Evolutionary conservation across 2,329 filamentous ascomycete genomes (phyloP).

Genomic region (Sarocladium kiliense): DNA sequence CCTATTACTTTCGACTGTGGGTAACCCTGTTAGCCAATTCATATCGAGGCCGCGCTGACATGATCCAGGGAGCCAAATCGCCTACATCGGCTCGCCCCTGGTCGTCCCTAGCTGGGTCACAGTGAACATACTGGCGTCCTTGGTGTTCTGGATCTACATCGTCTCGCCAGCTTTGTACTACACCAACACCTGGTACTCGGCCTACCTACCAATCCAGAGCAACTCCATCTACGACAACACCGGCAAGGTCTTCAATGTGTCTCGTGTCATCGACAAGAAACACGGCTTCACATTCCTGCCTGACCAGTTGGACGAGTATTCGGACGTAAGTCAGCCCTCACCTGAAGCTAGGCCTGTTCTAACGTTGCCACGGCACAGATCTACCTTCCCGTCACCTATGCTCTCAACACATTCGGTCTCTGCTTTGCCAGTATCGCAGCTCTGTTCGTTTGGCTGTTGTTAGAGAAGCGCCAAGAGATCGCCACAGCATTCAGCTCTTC

Average conservation of each 20-base stretch:
- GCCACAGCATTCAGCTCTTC: constrained; percentile 11
- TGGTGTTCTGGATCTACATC: constrained; percentile 42
- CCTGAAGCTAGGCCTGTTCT: constrained; percentile 20
- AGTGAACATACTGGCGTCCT: constrained; percentile 39
- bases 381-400: constrained; percentile 39
- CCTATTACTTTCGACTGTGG: constrained; percentile 42
- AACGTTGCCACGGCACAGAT: constrained; percentile 22
- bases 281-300: constrained; percentile 32
- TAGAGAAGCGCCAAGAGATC: constrained; percentile 24
- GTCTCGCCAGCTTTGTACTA: constrained; percentile 40
- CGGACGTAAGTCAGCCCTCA: constrained; percentile 29
- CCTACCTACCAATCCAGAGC: constrained; percentile 46
- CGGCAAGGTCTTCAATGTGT: constrained; percentile 42
- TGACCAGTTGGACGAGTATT: constrained; percentile 38
- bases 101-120: constrained; percentile 39
- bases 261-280: constrained; percentile 41
- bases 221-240: constrained; percentile 51
- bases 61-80: constrained; percentile 23
- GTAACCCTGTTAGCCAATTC: constrained; percentile 32
- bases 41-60: neutral
- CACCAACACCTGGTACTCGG: constrained; percentile 43
- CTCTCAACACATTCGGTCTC: constrained; percentile 25
- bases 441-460: constrained; percentile 25
- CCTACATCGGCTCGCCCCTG: constrained; percentile 35
- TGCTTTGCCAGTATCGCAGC: constrained; percentile 18